Base-by-base conservation (phyloP, 257 asterid species). In the Catharanthus roseus region DNA sequence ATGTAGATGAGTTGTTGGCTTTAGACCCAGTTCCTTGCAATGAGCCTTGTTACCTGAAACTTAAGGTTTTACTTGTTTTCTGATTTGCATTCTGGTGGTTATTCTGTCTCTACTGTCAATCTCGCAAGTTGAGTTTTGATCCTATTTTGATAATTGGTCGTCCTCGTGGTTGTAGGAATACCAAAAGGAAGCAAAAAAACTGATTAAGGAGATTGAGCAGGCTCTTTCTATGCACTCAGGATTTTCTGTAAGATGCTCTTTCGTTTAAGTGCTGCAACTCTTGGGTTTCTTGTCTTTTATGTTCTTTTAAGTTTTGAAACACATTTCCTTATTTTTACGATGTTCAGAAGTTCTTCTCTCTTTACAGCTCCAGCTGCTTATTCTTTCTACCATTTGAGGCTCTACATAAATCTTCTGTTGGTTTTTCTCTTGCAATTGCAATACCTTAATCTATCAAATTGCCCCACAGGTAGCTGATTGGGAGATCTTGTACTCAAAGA, bases 201-300 rank as follows among this genome's bases (percentile, higher is more conserved):
- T 93, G 90, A 86, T 79, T 75, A 83, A 79, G 72, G 93, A 93
- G 81, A 87, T 90, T 68, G 84, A 84, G 78, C 75, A 79, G 79
- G 86, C 91, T 76, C 81, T 90, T 72, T 53, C 81, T 34, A 50
- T 24, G 67, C 70, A 76, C 63, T 79, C 93, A 23, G 85, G 70
- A 67, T 69, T 78, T 75, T 82, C 87, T 72, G 97, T 90, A 85
- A 86, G 95, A 49, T 51, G 76, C 63, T 70, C 42, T 75, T 75
- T 73, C 58, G 38, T n/a, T 68, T 24, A 58, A 66, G 55, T 79
- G 68, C 39, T 45, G 73, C 26, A 12, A 67, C 66, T 47, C 51
- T 8, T 51, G 23, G 49, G 47, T 66, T 50, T 74, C 42, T 62
- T 23, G 60, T 65, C 5, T 57, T 63, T 78, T 65, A 69, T 16